Conservation (phyloP, 2,329 filamentous ascomycete species). For the Pleomassaria siparia region DNA sequence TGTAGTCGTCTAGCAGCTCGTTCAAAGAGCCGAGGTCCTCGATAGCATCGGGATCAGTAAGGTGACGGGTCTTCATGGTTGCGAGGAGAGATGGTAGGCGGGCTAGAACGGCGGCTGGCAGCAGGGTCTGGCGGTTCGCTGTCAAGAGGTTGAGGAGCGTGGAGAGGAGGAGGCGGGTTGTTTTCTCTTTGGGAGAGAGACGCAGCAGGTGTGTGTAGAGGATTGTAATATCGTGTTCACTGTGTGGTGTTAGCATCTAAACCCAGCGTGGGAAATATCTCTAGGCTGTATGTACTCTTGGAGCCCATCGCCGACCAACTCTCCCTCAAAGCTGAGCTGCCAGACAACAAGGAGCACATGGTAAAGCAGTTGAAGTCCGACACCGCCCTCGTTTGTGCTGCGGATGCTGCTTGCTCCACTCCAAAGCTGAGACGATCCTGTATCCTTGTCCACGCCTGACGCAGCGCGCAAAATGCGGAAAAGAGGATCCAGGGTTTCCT, state of each 20-base stretch:
- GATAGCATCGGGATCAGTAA: slow-evolving; percentile 55
- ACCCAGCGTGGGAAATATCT: background rate
- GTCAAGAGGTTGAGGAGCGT: slow-evolving; percentile 87
- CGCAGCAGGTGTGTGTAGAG: slow-evolving; percentile 91
- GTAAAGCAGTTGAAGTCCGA: slow-evolving; percentile 90
- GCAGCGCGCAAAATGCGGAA: slow-evolving; percentile 76
- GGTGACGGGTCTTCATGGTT: slow-evolving; percentile 56
- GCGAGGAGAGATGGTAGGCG: slow-evolving; percentile 68
- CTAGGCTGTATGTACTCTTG: slow-evolving; percentile 71
- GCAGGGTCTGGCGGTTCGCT: slow-evolving; percentile 65
- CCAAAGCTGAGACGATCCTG: slow-evolving; percentile 61
- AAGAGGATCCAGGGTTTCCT: slow-evolving; percentile 79
- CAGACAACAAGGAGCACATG: slow-evolving; percentile 91
- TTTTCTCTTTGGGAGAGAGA: slow-evolving; percentile 96
- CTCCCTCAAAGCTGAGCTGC: slow-evolving; percentile 90
- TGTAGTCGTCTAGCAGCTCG: slow-evolving; percentile 81
- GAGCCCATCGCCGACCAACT: slow-evolving; percentile 72
- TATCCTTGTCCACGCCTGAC: slow-evolving; percentile 72
- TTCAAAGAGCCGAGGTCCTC: slow-evolving; percentile 52
- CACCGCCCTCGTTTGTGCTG: slow-evolving; percentile 75
- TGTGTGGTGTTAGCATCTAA: slow-evolving; percentile 44
- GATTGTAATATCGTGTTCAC: slow-evolving; percentile 88
- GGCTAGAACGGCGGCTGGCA: slow-evolving; percentile 84
- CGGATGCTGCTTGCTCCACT: slow-evolving; percentile 58
- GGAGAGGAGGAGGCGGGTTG: slow-evolving; percentile 84